Evolutionary conservation across 31 red algal species (phyloP), one percentile per base, ranked within the genome.

Genomic region (Endocladia muricata): DNA sequence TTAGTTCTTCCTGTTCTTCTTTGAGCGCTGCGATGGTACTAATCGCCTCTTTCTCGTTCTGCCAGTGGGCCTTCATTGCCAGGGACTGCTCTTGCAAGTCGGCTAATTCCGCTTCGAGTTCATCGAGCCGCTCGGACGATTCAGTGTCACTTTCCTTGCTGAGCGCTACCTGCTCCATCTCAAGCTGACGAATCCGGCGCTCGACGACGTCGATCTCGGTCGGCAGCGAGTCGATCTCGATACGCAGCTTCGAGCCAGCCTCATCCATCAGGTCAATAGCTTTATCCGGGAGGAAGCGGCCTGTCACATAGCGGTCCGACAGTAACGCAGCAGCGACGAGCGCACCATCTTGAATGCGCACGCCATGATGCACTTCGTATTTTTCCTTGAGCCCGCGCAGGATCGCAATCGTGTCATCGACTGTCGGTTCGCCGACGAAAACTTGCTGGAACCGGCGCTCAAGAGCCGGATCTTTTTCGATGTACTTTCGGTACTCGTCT

Each of bases 401-500:
- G 59, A 99, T 99, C 15, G 86, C 84, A 34, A 96, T 88, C 19
- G 97, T 99, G 62, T 99, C 97, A 21, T 60, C 71, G 21, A 93
- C 90, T 21, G 90, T 74, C 21, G 97, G 97, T 87, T 96, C 86
- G 48, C 91, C 97, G 8, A 99, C 97, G 40, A 86, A 54, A 0
- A 99, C 93, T 54, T 89, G 89, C 71, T 99, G 97, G 59, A 99
- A 99, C 25, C 97, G 79, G 9, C 97, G 81, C 73, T 99, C 97
- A 36, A 99, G 85, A n/a, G 97, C 97, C 4, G 93, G 90, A 57
- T 99, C 97, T 64, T 96, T 96, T 79, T 99, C 97, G 49, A 99
- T 99, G 74, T 96, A 96, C 85, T 99, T 83, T 39, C 97, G 84
- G 76, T 99, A 99, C 81, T 99, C 97, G 79, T 99, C 97, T 41